Evolutionary conservation across 495 filamentous ascomycete species (phyloP), one percentile per base, ranked within the genome.

Genomic region (Talaromyces proteolyticus): DNA sequence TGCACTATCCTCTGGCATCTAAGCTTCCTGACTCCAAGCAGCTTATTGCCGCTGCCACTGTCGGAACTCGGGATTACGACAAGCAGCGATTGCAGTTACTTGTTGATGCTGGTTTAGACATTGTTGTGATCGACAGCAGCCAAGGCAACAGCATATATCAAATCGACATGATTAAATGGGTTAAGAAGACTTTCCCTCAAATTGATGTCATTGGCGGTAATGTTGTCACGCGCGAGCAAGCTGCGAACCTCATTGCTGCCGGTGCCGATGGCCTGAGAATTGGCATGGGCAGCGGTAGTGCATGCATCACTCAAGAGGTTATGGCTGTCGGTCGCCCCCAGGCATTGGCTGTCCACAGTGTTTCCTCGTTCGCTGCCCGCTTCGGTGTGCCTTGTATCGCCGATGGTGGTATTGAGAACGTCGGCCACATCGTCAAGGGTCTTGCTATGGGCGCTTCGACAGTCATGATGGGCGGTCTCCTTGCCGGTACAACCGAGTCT

Each of bases 231-330:
- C 79, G 89, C 23, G 91, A 95, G 56, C 93, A 99, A 72, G 93
- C 93, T 56, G 93, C 93, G 26, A 66, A 78, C 53, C 70, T 99
- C 53, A 96, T 99, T 61, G 90, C 88, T 47, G 93, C 93, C 44
- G 93, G 93, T 61, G 91, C 86, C 51, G 93, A 99, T 69, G 93
- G 91, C 57, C 84, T 99, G 55, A 87, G 93, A 61, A 99, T 99
- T 68, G 93, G 93, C 65, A 99, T 99, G 93, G 93, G 93, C 58
- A 92, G 88, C 64, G 93, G 93, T 60, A 93, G 87, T 57, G 93
- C 93, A 61, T 99, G 93, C 73, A 99, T 99, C 61, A 99, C 93
- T 42, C 93, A 99, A 72, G 93, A 99, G 73, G 93, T 99, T 61
- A 99, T 99, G 93, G 93, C 93, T 47, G 90, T 96, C 38, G 93